phyloP scores from a whole-genome alignment of 2,329 filamentous ascomycete species.

The Taxawa tesnikishii region DNA sequence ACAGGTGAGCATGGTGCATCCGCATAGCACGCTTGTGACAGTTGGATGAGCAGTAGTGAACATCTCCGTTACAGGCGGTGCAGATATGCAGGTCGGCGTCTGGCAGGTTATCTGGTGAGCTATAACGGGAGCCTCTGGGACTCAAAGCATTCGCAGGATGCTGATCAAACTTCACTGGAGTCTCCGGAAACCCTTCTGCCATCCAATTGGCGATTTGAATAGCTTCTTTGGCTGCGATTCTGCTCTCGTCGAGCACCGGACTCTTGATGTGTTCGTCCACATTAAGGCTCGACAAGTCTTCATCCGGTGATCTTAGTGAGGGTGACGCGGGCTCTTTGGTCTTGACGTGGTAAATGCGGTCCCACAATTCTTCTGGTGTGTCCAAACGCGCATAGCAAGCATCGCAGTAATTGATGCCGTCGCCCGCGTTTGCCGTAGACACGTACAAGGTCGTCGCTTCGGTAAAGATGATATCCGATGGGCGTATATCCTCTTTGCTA shows the following conservation, averaged over 20 bases:
- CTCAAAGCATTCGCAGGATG: background rate
- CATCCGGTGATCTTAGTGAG: no score
- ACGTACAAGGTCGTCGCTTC: background rate
- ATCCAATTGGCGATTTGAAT: background rate
- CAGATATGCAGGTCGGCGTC: conserved; percentile 4
- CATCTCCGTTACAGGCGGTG: conserved; percentile 1
- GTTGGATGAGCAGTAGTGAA: conserved; percentile 3
- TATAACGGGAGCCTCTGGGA: background rate
- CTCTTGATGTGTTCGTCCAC: background rate
- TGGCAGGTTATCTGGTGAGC: background rate
- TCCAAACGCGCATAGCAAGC: background rate
- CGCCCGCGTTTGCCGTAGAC: background rate
- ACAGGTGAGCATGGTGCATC: conserved; percentile 2
- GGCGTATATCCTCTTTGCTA: background rate
- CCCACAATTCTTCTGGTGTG: background rate
- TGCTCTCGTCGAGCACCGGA: background rate
- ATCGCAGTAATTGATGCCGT: background rate
- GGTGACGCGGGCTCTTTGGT: background rate
- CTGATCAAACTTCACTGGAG: background rate
- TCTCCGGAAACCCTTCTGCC: background rate
- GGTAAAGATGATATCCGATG: background rate
- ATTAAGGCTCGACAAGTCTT: background rate
- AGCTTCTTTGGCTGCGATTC: background rate
- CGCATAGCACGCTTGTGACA: conserved; percentile 3
- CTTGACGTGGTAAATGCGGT: background rate